A percentile compares a stretch with the other conserved stretches of the same genome.
Conservation (phyloP, 805 yeast genomes). For the Ascoidea asiatica region DNA sequence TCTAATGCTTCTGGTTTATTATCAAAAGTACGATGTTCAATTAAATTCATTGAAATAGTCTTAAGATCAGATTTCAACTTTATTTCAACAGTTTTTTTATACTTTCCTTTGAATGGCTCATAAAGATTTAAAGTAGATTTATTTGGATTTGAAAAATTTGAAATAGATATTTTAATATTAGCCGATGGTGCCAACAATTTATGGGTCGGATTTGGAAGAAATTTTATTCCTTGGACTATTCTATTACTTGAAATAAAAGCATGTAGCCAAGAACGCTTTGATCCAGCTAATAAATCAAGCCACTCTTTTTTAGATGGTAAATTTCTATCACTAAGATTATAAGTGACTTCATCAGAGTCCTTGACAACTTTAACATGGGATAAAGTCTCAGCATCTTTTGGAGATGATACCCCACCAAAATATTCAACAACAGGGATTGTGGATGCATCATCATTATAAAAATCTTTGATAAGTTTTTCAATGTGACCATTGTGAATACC, state of each 20-base stretch:
- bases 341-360: conserved; percentile 19
- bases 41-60: conserved; percentile 56
- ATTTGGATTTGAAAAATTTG: conserved; percentile 31
- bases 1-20: conserved; percentile 61
- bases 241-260: conserved; percentile 73
- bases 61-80: conserved; percentile 27
- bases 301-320: conserved; percentile 34
- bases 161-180: conserved; percentile 48
- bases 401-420: conserved; percentile 45
- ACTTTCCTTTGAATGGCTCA: conserved; percentile 63
- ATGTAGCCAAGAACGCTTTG: conserved; percentile 72
- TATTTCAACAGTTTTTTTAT: conserved; percentile 53
- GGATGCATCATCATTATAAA: conserved; percentile 56
- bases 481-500: conserved; percentile 86
- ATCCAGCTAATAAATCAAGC: conserved; percentile 76
- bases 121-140: conserved; percentile 50
- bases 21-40: conserved; percentile 82
- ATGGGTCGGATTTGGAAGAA: conserved; percentile 65
- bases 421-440: conserved; percentile 81
- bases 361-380: conserved; percentile 15
- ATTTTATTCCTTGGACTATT: conserved; percentile 76
- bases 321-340: conserved; percentile 24
- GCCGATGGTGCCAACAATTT: conserved; percentile 67
- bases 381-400: conserved; percentile 10
- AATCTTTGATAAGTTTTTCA: conserved; percentile 48